Evolutionary conservation across 352 stramenopile species (phyloP).

Genomic region (Phytophthora colocasiae): DNA sequence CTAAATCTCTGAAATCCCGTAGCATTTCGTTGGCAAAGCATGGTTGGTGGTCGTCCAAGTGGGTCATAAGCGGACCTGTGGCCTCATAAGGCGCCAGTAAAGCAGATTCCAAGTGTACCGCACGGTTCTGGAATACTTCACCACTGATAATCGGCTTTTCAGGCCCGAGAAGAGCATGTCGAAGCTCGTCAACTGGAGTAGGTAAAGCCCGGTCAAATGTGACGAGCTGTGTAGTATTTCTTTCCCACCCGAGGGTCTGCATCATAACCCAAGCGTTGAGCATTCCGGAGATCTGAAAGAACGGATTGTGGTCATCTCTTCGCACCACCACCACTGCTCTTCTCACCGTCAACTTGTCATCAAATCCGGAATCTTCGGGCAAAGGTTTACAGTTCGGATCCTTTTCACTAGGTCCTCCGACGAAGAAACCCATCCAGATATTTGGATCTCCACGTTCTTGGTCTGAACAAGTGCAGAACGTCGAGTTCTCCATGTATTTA

Average conservation of each 20-base stretch:
- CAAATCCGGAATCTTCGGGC: not conserved
- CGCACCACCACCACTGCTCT: slow-evolving; percentile 38
- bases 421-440: slow-evolving; percentile 40
- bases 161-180: slow-evolving; percentile 39
- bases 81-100: slow-evolving; percentile 46
- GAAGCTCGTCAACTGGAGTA: slow-evolving; percentile 47
- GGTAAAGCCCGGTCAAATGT: slow-evolving; percentile 46
- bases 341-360: slow-evolving; percentile 12
- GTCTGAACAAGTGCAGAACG: slow-evolving; percentile 33
- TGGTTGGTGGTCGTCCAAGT: slow-evolving; percentile 57
- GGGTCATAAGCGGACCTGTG: slow-evolving; percentile 51
- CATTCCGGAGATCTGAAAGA: slow-evolving; percentile 50
- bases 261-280: slow-evolving; percentile 49
- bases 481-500: slow-evolving; percentile 29
- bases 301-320: slow-evolving; percentile 58
- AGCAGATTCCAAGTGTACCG: slow-evolving; percentile 46
- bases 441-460: slow-evolving; percentile 10
- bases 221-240: slow-evolving; percentile 43
- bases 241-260: slow-evolving; percentile 34
- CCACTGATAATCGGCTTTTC: slow-evolving; percentile 24
- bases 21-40: slow-evolving; percentile 37
- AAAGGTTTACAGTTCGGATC: slow-evolving; percentile 8
- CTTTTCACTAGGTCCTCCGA: slow-evolving; percentile 13
- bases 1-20: slow-evolving; percentile 21
- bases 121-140: slow-evolving; percentile 26